phyloP scores from a whole-genome alignment of 2,329 filamentous ascomycete species.

The Fusarium stilboides region DNA sequence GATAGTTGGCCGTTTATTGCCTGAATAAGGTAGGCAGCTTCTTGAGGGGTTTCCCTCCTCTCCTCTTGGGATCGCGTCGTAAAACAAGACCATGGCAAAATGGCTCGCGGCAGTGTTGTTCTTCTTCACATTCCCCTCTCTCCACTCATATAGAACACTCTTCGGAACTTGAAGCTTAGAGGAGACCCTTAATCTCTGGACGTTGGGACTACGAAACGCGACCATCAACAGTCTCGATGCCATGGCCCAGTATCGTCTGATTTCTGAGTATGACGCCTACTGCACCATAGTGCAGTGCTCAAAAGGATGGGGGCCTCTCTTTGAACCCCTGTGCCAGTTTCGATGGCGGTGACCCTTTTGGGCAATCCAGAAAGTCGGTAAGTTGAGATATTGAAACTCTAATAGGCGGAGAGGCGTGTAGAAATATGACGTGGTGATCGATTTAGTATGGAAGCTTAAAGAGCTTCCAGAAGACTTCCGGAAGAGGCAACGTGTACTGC shows the following conservation, averaged over 20 bases:
- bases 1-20: constrained; percentile 12
- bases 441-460: constrained; percentile 4
- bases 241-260: constrained; percentile 11
- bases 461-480: constrained; percentile 47
- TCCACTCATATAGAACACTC: constrained; percentile 9
- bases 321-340: constrained; percentile 40
- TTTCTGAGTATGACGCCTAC: constrained; percentile 23
- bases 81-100: not conserved
- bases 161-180: constrained; percentile 14
- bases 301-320: constrained; percentile 5
- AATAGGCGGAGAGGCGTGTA: constrained; percentile 28
- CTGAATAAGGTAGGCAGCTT: no score
- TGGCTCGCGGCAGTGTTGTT: not conserved
- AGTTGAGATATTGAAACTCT: constrained; percentile 41
- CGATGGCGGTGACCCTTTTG: constrained; percentile 30
- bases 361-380: constrained; percentile 41
- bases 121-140: constrained; percentile 10
- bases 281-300: not conserved
- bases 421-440: constrained; percentile 1
- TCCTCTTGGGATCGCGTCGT: not conserved
- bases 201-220: constrained; percentile 35
- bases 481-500: constrained; percentile 30
- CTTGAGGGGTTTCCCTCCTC: not conserved
- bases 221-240: constrained; percentile 28
- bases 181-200: constrained; percentile 10